A percentile compares a stretch with the other conserved stretches of the same genome.
phyloP scores from a whole-genome alignment of 2,329 filamentous ascomycete genomes.

The Lecanicillium sp. region DNA sequence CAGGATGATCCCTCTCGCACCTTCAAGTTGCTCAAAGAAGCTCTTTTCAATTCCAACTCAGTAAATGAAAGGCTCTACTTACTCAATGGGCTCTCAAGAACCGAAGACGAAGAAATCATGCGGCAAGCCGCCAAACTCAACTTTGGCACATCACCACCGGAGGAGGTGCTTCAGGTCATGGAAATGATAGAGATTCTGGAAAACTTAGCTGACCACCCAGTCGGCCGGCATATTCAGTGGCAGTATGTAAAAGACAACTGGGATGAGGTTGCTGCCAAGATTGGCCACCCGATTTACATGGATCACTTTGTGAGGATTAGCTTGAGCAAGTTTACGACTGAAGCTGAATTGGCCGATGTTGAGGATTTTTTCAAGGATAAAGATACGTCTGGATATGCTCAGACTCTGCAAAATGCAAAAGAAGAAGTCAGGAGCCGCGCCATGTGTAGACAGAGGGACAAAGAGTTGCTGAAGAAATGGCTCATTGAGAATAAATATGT shows the following conservation, averaged over 20 bases:
- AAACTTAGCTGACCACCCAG: constrained; percentile 63
- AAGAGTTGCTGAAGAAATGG: constrained; percentile 69
- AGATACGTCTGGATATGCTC: constrained; percentile 80
- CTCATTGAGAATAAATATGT: constrained; percentile 43
- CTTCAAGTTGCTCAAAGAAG: constrained; percentile 70
- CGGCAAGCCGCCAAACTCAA: constrained; percentile 66
- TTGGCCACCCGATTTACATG: constrained; percentile 80
- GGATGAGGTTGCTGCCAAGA: constrained; percentile 59
- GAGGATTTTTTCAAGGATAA: constrained; percentile 76
- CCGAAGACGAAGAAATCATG: constrained; percentile 60
- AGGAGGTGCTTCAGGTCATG: constrained; percentile 63
- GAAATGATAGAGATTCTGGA: constrained; percentile 77
- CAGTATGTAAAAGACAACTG: constrained; percentile 78
- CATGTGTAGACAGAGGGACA: constrained; percentile 71
- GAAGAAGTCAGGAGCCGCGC: constrained; percentile 80
- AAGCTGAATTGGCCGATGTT: constrained; percentile 65
- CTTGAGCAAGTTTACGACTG: constrained; percentile 69
- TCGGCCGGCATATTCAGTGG: constrained; percentile 70
- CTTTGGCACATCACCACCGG: constrained; percentile 53
- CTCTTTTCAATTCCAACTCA: constrained; percentile 73
- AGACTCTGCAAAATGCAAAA: constrained; percentile 73
- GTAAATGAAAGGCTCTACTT: constrained; percentile 87
- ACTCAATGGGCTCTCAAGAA: constrained; percentile 65
- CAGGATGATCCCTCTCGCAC: constrained; percentile 58
- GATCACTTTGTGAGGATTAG: constrained; percentile 79